These are phyloP conservation scores for Hordeum vulgare DNA, from an alignment of 176 grass and related monocot species.

Conservation along the genomic window MorexV3_pseudomolecules_assembly NC_058523.1:59405827-59406326, in stretches of 20 bases:
- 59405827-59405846: neutral
- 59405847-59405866: neutral
- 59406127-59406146: neutral
- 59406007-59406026: neutral
- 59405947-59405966: neutral
- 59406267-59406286: neutral
- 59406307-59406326: slow-evolving; percentile 40
- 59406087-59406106: neutral
- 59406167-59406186: neutral
- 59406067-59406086: neutral
- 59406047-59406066: too few species aligned
- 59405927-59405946: neutral
- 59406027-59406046: neutral
- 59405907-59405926: neutral
- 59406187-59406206: neutral
- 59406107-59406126: neutral
- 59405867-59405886: neutral
- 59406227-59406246: neutral
- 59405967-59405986: neutral
- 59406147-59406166: neutral
- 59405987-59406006: neutral
- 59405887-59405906: neutral
- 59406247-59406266: neutral
- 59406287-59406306: slow-evolving; percentile 37
- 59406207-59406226: neutral